Evolutionary conservation across 768 basidiomycete genomes (phyloP), one percentile per base, ranked within the genome.

Genomic region (Scleroderma bovista): DNA sequence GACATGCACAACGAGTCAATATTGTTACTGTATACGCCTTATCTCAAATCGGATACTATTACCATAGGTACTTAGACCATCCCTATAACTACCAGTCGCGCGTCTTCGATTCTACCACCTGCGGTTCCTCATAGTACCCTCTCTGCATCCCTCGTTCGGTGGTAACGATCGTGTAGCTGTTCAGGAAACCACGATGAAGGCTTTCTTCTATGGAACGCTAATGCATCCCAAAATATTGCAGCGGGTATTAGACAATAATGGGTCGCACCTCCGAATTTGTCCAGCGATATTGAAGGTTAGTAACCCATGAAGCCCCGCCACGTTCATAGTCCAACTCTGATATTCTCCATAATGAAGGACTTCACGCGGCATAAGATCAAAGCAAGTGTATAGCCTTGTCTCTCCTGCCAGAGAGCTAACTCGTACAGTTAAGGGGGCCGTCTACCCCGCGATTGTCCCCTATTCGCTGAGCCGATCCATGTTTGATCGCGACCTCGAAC

Each of bases 151-250:
- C n/a, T n/a, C 26, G 26, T 5, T 9, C 26, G 9, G 26, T 4
- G 26, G 26, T 29, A 29, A 5, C 4, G 26, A 46, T 23, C 26
- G 16, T 23, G 15, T 20, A 24, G 19, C 39, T 40, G 12, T 22
- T 11, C 23, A 13, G 12, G 22, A 8, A 9, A 46, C 38, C 33
- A 16, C 48, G 16, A 72, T 72, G 69, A 68, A 71, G 22, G 84
- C 84, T 16, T 94, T 93, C 67, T 88, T 92, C 72, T 93, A 94
- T 66, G 94, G 94, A 12, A 95, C 90, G 0, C 72, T 97, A 19
- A 83, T 94, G 75, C 90, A 93, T 59, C 92, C 93, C 6, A 79
- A 78, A 44, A 86, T 97, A 59, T 71, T 96, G 34, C 78, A 73
- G 50, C 72, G 83, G 17, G 92, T 96, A 7, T 81, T 96, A 39